A percentile compares a stretch with the other conserved stretches of the same genome.
Conservation (phyloP, 2,329 filamentous ascomycete genomes). For the Penicillium decumbens region DNA sequence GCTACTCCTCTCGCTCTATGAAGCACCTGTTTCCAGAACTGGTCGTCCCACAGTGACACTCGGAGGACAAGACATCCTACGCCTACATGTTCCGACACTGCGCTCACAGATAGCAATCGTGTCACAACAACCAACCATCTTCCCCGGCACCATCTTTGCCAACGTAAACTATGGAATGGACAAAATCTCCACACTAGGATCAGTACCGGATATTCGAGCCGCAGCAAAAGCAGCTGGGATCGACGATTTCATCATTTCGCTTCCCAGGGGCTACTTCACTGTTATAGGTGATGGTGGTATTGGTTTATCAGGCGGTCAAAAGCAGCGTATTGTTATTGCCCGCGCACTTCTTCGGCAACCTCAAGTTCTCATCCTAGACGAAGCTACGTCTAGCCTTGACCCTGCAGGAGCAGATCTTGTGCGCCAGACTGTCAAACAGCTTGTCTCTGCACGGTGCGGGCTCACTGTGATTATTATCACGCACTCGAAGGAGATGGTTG, state of each 20-base stretch:
- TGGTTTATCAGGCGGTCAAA: constrained; percentile 72
- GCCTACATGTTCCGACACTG: constrained; percentile 56
- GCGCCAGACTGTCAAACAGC: constrained; percentile 54
- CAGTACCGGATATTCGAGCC: constrained; percentile 47
- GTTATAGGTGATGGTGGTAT: constrained; percentile 71
- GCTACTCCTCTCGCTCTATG: constrained; percentile 69
- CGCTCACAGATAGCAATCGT: constrained; percentile 60
- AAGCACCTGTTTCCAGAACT: constrained; percentile 26
- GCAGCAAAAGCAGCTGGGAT: constrained; percentile 58
- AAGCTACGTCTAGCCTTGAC: constrained; percentile 80
- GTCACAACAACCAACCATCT: constrained; percentile 61
- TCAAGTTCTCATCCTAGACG: constrained; percentile 72
- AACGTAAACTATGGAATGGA: constrained; percentile 71
- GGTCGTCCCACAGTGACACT: constrained; percentile 46
- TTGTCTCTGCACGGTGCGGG: constrained; percentile 45
- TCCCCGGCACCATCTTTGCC: constrained; percentile 40
- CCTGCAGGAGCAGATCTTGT: constrained; percentile 61
- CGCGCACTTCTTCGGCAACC: constrained; percentile 69
- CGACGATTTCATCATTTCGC: constrained; percentile 68
- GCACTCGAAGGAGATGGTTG: constrained; percentile 82
- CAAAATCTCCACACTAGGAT: constrained; percentile 50
- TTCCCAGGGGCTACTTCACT: constrained; percentile 69
- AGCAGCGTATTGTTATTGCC: constrained; percentile 75
- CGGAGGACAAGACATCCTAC: constrained; percentile 52
- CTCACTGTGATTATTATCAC: constrained; percentile 77